These are phyloP conservation scores for Dactylellina parvicollis DNA, from an alignment of 2,329 filamentous ascomycete species.

Conservation along the genomic window DNA sequence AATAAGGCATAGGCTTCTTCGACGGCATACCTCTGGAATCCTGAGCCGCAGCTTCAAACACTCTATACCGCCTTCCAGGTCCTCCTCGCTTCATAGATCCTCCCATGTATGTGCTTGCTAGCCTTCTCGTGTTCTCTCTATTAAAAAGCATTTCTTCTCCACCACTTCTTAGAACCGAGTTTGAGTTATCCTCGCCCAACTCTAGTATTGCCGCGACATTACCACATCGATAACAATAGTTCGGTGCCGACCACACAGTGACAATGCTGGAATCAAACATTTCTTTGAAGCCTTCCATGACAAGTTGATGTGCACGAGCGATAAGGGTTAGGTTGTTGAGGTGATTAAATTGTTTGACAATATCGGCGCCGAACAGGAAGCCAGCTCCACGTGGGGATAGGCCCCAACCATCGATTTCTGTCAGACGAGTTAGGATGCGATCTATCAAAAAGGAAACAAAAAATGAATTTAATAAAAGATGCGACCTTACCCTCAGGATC, in stretches of 20 bases:
- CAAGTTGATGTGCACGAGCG: constrained; percentile 92
- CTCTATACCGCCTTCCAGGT: constrained; percentile 87
- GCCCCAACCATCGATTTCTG: constrained; percentile 94
- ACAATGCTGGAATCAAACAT: constrained; percentile 98
- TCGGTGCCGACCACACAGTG: constrained; percentile 97
- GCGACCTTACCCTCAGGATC: constrained; percentile 79
- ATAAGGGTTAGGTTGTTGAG: constrained; percentile 91
- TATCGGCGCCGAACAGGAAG: constrained; percentile 94
- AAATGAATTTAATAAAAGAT: no score
- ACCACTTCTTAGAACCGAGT: constrained; percentile 75
- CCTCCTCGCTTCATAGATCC: constrained; percentile 67
- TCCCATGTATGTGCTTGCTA: constrained; percentile 62
- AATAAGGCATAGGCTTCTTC: constrained; percentile 97
- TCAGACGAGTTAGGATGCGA: neutral
- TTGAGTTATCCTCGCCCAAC: constrained; percentile 80
- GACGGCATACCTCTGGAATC: constrained; percentile 97
- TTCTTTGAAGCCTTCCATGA: constrained; percentile 99
- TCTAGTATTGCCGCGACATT: constrained; percentile 96
- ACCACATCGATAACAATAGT: constrained; percentile 95
- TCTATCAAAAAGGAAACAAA: neutral
- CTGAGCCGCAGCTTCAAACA: constrained; percentile 96
- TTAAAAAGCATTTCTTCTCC: constrained; percentile 73
- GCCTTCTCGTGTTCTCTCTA: constrained; percentile 62
- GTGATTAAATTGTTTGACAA: constrained; percentile 95
- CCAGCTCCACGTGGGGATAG: constrained; percentile 92